Evolutionary conservation across 768 basidiomycete genomes (phyloP).

Genomic region (Megacollybia marginata): DNA sequence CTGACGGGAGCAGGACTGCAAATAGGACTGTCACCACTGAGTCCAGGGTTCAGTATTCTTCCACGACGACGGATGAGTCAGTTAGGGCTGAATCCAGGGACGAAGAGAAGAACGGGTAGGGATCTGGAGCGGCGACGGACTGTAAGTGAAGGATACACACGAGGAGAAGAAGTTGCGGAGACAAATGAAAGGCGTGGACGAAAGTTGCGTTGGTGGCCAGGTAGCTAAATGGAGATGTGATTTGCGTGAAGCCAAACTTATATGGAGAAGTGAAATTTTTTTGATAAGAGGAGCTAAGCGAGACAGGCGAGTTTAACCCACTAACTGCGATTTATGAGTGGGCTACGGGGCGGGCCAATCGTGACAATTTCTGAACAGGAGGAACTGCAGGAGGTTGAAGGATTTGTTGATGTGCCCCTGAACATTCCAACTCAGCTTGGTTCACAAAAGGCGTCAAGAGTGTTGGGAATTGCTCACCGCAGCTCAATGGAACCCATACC

Average conservation of each 20-base stretch:
- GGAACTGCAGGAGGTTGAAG: too few relatives aligned
- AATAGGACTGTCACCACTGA: constrained; percentile 68
- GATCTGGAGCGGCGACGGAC: constrained; percentile 32
- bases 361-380: too few relatives aligned
- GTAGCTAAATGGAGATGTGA: not conserved
- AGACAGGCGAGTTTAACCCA: too few relatives aligned
- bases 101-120: constrained; percentile 13
- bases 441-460: constrained; percentile 69
- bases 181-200: constrained; percentile 3
- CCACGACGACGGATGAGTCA: constrained; percentile 42
- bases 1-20: constrained; percentile 50
- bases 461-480: constrained; percentile 69
- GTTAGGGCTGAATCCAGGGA: constrained; percentile 20
- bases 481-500: constrained; percentile 83
- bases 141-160: constrained; percentile 40
- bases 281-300: too few relatives aligned
- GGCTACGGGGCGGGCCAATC: too few relatives aligned
- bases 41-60: constrained; percentile 70
- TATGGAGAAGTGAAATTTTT: too few relatives aligned
- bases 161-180: constrained; percentile 8
- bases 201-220: not conserved
- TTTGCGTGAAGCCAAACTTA: too few relatives aligned
- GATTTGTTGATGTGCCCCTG: not conserved
- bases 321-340: too few relatives aligned
- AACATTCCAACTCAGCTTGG: constrained; percentile 17